Conservation (phyloP, 108 stramenopile species). For the Epithemia pelagica region DNA sequence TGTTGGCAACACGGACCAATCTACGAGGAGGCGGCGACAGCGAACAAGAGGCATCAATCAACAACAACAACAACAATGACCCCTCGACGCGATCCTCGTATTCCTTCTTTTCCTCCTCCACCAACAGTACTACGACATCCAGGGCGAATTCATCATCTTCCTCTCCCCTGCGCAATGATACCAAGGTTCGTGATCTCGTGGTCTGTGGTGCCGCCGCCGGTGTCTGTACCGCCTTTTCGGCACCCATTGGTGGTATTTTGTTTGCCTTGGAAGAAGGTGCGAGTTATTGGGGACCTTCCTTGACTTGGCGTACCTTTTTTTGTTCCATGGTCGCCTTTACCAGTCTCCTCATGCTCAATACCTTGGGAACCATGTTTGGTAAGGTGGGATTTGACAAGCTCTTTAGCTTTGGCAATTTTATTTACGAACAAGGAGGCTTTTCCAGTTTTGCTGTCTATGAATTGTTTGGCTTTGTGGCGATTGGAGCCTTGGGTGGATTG, state of each 20-base stretch:
- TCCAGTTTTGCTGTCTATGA: conserved; percentile 52
- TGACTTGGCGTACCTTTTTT: conserved; percentile 83
- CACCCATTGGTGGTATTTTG: conserved; percentile 85
- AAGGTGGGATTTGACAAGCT: conserved; percentile 30
- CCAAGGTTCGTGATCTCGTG: conserved; percentile 66
- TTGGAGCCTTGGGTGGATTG: conserved; percentile 76
- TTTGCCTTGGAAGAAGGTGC: conserved; percentile 83
- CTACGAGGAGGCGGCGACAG: too few species aligned
- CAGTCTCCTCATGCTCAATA: conserved; percentile 19
- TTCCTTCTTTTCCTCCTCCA: background rate
- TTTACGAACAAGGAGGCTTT: conserved; percentile 23
- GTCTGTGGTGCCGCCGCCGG: conserved; percentile 83
- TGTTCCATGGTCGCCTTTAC: conserved; percentile 64
- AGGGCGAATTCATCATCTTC: too few species aligned
- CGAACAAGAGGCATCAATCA: too few species aligned
- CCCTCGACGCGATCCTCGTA: background rate
- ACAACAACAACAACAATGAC: too few species aligned
- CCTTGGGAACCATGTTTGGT: conserved; percentile 30
- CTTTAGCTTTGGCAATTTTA: conserved; percentile 44
- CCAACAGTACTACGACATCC: background rate
- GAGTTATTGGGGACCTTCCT: conserved; percentile 67
- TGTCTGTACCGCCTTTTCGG: conserved; percentile 81
- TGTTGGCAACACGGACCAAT: conserved; percentile 14
- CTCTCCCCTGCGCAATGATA: conserved; percentile 36
- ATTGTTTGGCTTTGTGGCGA: conserved; percentile 53